These are phyloP conservation scores for Ruellia speciosa DNA, from an alignment of 305 asterid species.

Conservation along the genomic window DNA sequence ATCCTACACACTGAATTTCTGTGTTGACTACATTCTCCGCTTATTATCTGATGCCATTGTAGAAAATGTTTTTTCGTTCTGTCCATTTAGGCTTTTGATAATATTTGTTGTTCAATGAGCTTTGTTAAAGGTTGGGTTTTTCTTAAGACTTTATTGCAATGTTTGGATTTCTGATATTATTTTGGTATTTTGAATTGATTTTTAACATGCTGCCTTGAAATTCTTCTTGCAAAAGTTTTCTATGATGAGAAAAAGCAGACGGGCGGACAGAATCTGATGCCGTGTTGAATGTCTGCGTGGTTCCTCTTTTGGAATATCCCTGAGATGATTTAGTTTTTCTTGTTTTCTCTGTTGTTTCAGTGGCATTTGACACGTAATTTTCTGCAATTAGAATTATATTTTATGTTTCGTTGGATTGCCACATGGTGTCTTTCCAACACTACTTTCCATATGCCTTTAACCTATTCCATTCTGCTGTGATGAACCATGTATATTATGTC, in stretches of 20 bases:
- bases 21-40: slow-evolving; percentile 54
- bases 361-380: neutral
- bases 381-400: neutral
- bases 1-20: slow-evolving; percentile 51
- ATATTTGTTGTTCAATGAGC: neutral
- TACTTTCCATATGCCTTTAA: too few species aligned
- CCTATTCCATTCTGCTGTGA: neutral
- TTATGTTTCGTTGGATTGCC: too few species aligned
- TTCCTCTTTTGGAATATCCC: slow-evolving; percentile 37
- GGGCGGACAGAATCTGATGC: slow-evolving; percentile 90
- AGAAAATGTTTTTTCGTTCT: neutral
- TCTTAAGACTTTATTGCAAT: neutral
- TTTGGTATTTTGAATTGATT: neutral
- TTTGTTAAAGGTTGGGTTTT: too few species aligned
- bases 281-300: slow-evolving; percentile 58
- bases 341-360: neutral
- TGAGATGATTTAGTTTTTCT: slow-evolving; percentile 27
- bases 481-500: slow-evolving; percentile 33
- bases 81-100: neutral
- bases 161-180: too few species aligned
- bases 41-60: slow-evolving; percentile 56
- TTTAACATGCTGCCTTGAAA: slow-evolving; percentile 40
- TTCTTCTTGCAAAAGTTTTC: slow-evolving; percentile 8
- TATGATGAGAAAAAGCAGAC: slow-evolving; percentile 58
- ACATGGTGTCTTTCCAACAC: too few species aligned